Evolutionary conservation across 208 protist genomes (phyloP), one percentile per base, ranked within the genome.

Genomic region (Wallacemonas sp.): DNA sequence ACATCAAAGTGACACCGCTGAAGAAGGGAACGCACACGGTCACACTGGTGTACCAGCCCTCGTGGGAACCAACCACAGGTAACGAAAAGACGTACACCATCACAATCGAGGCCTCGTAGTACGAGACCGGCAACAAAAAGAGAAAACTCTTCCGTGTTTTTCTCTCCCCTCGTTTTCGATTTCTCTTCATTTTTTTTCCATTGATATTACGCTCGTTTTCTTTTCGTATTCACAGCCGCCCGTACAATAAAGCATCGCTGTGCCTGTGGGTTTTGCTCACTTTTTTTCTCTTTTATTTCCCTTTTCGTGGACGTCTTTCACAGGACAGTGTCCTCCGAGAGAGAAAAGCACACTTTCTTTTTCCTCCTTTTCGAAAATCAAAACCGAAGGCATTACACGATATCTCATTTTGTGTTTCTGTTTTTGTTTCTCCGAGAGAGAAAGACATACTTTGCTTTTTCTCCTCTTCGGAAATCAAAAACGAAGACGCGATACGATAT

Each of bases 1-100:
- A 47, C 44, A 75, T 94, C 60, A 56, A 48, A 8, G 70, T 90
- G 23, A n/a, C n/a, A n/a, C n/a, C n/a, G n/a, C n/a, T n/a, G n/a
- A n/a, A n/a, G n/a, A n/a, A n/a, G n/a, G n/a, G n/a, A n/a, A n/a
- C n/a, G n/a, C n/a, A n/a, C n/a, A n/a, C n/a, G n/a, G n/a, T n/a
- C n/a, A n/a, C n/a, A n/a, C n/a, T n/a, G n/a, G n/a, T n/a, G n/a
- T n/a, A n/a, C n/a, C n/a, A n/a, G n/a, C n/a, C n/a, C n/a, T n/a
- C n/a, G n/a, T n/a, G n/a, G n/a, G n/a, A n/a, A 41, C 36, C 6
- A 41, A 41, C 6, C 6, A 41, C 36, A 41, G 14, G 14, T 17
- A 14, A 41, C 36, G 14, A 41, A 41, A 41, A 41, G 14, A 41
- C 9, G 36, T 14, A 41, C 6, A 17, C 9, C 36, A 17, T 41